phyloP scores from a whole-genome alignment of 179 eudicot species.

The Heliamphora pulchella region DNA sequence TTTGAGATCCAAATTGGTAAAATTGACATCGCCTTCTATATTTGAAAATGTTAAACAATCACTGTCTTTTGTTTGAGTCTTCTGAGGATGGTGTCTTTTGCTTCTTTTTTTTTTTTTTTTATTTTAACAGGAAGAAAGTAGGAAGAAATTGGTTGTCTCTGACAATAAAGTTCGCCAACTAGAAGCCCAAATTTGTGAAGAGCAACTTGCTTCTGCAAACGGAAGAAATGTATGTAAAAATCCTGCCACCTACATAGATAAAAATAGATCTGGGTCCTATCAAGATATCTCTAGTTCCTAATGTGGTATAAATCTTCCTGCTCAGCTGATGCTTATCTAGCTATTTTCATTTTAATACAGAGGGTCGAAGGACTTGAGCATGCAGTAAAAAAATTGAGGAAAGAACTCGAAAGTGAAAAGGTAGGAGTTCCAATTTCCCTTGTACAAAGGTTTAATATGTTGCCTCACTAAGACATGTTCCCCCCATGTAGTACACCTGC shows the following conservation, averaged over 20 bases:
- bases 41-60: not conserved
- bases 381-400: slow-evolving; percentile 47
- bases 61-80: not conserved
- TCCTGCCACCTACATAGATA: not conserved
- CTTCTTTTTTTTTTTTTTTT: not conserved
- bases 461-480: not conserved
- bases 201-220: slow-evolving; percentile 43
- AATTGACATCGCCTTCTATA: not conserved
- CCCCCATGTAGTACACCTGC: not conserved
- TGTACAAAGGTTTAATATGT: not conserved
- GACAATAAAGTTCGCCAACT: slow-evolving; percentile 83
- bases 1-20: slow-evolving; percentile 79
- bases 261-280: not conserved
- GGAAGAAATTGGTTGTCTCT: slow-evolving; percentile 66
- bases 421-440: slow-evolving; percentile 30
- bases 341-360: slow-evolving; percentile 33
- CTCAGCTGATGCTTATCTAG: slow-evolving; percentile 21
- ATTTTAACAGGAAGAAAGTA: slow-evolving; percentile 67
- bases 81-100: not conserved
- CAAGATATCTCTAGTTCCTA: not conserved
- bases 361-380: slow-evolving; percentile 67
- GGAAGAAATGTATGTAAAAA: slow-evolving; percentile 40
- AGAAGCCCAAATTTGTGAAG: slow-evolving; percentile 60
- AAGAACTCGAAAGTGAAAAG: slow-evolving; percentile 86
- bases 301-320: not conserved